Percentiles rank a stretch among this genome's conserved stretches.
phyloP scores from a whole-genome alignment of 306 rosid genomes.

The Crataegus laevigata region DNA sequence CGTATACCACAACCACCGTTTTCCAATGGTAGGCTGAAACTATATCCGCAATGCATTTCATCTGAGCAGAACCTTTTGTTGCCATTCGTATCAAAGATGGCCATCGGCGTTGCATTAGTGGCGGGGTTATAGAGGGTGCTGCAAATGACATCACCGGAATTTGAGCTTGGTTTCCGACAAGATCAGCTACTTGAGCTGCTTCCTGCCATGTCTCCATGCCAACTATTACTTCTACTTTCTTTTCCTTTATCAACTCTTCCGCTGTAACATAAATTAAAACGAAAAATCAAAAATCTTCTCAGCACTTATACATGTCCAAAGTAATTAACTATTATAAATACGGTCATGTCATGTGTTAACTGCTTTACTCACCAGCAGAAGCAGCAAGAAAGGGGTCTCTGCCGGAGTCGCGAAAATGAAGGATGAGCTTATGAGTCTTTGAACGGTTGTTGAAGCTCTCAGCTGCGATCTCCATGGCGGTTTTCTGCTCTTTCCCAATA shows the following conservation, averaged over 20 bases:
- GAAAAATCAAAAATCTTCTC: not conserved
- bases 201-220: slow-evolving; percentile 55
- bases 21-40: slow-evolving; percentile 21
- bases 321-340: not conserved
- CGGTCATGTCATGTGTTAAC: not conserved
- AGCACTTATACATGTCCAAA: not conserved
- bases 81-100: slow-evolving; percentile 52
- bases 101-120: slow-evolving; percentile 30
- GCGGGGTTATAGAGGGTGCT: slow-evolving; percentile 28
- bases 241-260: slow-evolving; percentile 32
- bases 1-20: slow-evolving; percentile 42
- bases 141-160: slow-evolving; percentile 47
- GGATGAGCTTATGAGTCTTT: not conserved
- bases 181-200: slow-evolving; percentile 48
- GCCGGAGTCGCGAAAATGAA: slow-evolving; percentile 4
- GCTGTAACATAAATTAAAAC: slow-evolving; percentile 18
- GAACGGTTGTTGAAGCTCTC: slow-evolving; percentile 23
- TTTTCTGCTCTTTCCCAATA: slow-evolving; percentile 36
- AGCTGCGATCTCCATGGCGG: slow-evolving; percentile 40
- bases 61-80: slow-evolving; percentile 18
- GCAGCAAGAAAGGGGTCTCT: slow-evolving; percentile 7
- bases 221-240: slow-evolving; percentile 30
- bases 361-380: slow-evolving; percentile 9
- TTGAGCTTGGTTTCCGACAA: slow-evolving; percentile 28
- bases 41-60: slow-evolving; percentile 46